Base-by-base conservation (phyloP, 257 asterid genomes). In the Solanum paucissectum region DNA sequence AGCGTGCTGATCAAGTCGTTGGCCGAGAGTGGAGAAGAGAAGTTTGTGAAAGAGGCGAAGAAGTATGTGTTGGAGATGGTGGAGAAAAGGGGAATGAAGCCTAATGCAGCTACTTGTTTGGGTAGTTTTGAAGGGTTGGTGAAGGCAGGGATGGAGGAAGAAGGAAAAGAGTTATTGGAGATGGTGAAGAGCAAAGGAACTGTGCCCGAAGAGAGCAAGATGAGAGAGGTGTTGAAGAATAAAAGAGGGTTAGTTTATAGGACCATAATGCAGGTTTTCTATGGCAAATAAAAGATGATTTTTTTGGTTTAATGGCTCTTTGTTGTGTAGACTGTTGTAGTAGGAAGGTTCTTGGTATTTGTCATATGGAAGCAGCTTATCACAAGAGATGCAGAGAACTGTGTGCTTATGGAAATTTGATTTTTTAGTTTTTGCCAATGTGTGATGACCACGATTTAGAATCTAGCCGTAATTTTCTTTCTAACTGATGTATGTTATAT, bases 41-140 rank as follows among this genome's bases (percentile, higher is more conserved):
- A 91, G 83, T 73, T 93, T 91, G 95, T 89, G 88, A 87, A 84
- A 85, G 96, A 92, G 88, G 98, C 93, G 23, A 89, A 83, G 87
- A 95, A 92, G 92, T 92, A 90, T 12, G 92, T 92, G 10, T 88
- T 58, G 86, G 99, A 96, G 91, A 96, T 96, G 99, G 94, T 89
- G 87, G 95, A 86, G 88, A 91, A 85, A 90, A 90, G 92, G 81
- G 94, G 98, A 18, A 92, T 96, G 90, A 88, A 81, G 90, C 95
- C 95, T 1, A 95, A 91, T 76, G 96, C 94, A 0, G 94, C 83
- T 49, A 90, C 90, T 11, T 92, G 94, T 33, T 94, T 91, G 40
- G 93, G 76, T 77, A 91, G 89, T 81, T 87, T 89, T 7, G 97
- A 93, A 69, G 98, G 94, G 40, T 10, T 93, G 92, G 87, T 89